Evolutionary conservation across 257 asterid genomes (phyloP).

Genomic region (Forsythia viridissima): DNA sequence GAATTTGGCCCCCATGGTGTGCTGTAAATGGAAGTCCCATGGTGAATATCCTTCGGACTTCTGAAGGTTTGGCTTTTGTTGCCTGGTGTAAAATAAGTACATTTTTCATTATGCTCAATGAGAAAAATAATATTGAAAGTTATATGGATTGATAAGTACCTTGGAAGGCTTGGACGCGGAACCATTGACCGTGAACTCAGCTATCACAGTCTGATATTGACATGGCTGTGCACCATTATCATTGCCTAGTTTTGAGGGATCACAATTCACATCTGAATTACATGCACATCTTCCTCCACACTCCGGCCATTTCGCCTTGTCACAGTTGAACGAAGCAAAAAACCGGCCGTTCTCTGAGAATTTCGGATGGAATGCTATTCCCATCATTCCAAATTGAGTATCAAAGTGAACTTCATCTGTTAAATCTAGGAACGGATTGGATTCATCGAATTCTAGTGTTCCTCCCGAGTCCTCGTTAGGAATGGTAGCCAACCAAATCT

Average conservation of each 20-base stretch:
- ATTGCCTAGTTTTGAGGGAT: conserved; percentile 56
- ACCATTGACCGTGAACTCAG: conserved; percentile 75
- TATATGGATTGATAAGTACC: conserved; percentile 36
- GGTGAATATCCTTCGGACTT: conserved; percentile 82
- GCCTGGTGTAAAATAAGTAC: conserved; percentile 44
- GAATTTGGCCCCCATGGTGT: conserved; percentile 89
- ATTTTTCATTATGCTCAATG: background rate
- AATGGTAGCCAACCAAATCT: conserved; percentile 74
- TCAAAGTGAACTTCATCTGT: conserved; percentile 77
- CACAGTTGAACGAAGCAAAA: conserved; percentile 84
- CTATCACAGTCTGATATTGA: conserved; percentile 69
- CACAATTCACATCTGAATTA: conserved; percentile 68
- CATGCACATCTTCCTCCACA: conserved; percentile 91
- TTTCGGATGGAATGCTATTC: conserved; percentile 80
- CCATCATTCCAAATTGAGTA: conserved; percentile 72
- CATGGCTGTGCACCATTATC: conserved; percentile 80
- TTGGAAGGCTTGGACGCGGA: conserved; percentile 51
- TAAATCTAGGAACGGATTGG: conserved; percentile 67
- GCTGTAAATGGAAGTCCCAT: conserved; percentile 86
- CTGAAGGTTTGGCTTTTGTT: conserved; percentile 60
- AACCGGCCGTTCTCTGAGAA: conserved; percentile 70
- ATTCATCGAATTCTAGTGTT: conserved; percentile 51
- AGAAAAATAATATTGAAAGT: background rate
- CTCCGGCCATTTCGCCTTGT: conserved; percentile 67
- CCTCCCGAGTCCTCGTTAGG: conserved; percentile 72